Evolutionary conservation across 2,329 filamentous ascomycete species (phyloP).

Genomic region (Ascochyta lentis): DNA sequence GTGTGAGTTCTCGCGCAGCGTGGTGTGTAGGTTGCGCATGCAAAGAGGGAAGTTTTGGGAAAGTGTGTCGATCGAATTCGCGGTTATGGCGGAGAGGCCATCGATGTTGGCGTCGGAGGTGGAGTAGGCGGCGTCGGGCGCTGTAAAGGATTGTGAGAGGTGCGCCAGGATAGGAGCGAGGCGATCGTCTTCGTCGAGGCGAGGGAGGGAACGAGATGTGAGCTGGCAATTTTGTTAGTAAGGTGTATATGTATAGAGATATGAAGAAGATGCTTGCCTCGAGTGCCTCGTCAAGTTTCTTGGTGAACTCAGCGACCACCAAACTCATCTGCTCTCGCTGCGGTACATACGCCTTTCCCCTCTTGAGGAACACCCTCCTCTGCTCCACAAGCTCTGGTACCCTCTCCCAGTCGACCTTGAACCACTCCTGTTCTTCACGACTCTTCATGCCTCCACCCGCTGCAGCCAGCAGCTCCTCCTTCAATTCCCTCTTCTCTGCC

Average conservation of each 20-base stretch:
- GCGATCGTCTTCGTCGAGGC: conserved; percentile 94
- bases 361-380: conserved; percentile 76
- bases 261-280: conserved; percentile 64
- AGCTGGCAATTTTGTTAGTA: conserved; percentile 58
- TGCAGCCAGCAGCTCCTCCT: conserved; percentile 62
- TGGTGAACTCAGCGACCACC: conserved; percentile 85
- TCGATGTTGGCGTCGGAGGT: conserved; percentile 77
- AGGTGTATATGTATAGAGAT: background rate
- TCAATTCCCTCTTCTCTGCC: conserved; percentile 75
- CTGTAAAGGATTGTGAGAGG: conserved; percentile 94
- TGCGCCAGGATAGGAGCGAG: conserved; percentile 77
- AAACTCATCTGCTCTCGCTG: conserved; percentile 85
- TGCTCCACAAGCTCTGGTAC: conserved; percentile 89
- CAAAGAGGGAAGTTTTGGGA: conserved; percentile 86
- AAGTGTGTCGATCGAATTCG: conserved; percentile 73
- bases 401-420: conserved; percentile 94
- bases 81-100: conserved; percentile 67
- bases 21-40: conserved; percentile 90
- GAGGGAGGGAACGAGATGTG: conserved; percentile 87
- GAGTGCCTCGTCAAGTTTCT: conserved; percentile 78
- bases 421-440: conserved; percentile 84
- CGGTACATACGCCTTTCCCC: conserved; percentile 90
- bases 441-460: conserved; percentile 58
- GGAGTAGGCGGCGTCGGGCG: conserved; percentile 83
- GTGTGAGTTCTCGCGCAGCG: conserved; percentile 84